Evolutionary conservation across 2,329 filamentous ascomycete genomes (phyloP).

Genomic region (Emmonsia crescens): DNA sequence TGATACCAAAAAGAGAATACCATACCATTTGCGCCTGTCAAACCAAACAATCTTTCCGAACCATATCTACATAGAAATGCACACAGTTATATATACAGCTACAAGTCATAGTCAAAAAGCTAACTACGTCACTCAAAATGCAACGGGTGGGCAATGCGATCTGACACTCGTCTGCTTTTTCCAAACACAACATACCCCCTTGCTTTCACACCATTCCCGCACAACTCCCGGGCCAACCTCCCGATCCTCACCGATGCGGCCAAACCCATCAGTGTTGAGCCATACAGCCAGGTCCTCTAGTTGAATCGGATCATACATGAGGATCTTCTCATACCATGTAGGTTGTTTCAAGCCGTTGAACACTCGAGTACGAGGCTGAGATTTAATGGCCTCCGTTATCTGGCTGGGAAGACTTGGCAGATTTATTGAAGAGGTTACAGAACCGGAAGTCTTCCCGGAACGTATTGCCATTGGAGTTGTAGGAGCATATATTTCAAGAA

Average conservation of each 20-base stretch:
- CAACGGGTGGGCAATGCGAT: not conserved
- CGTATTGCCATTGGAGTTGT: slow-evolving; percentile 15
- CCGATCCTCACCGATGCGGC: slow-evolving; percentile 51
- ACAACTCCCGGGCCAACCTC: slow-evolving; percentile 56
- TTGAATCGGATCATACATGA: slow-evolving; percentile 84
- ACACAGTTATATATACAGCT: not conserved
- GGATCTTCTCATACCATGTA: slow-evolving; percentile 84
- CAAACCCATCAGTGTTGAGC: slow-evolving; percentile 63
- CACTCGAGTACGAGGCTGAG: slow-evolving; percentile 24
- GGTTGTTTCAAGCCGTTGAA: slow-evolving; percentile 33
- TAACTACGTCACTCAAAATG: not conserved
- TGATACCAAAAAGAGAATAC: not conserved
- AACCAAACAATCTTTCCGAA: not conserved
- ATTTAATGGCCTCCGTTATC: slow-evolving; percentile 41
- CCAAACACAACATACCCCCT: slow-evolving; percentile 76
- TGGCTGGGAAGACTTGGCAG: slow-evolving; percentile 32
- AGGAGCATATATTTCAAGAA: not conserved
- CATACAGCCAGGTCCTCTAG: slow-evolving; percentile 75
- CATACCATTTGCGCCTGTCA: not conserved
- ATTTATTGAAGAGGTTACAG: slow-evolving; percentile 13
- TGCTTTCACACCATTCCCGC: slow-evolving; percentile 81
- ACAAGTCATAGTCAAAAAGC: not conserved
- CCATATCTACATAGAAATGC: not conserved
- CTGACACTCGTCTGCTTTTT: slow-evolving; percentile 33
- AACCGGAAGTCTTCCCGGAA: not conserved